Evolutionary conservation across 164 flowering plant species (phyloP), one percentile per base, ranked within the genome.

Genomic region (Berberis thunbergii): DNA sequence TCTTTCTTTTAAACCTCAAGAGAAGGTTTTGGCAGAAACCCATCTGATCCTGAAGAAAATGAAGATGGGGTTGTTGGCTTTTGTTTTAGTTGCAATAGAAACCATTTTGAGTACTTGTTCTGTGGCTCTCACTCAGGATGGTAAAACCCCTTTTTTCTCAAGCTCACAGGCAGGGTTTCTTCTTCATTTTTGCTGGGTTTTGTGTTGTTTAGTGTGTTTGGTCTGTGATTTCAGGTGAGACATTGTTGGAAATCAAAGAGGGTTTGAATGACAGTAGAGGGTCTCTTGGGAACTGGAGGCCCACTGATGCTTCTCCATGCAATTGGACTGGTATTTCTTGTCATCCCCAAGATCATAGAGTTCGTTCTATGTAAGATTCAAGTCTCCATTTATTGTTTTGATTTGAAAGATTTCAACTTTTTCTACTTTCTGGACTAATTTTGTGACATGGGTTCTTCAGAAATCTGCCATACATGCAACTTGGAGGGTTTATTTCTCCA

Each of bases 241-340:
- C 91, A 46, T 72, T 94, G 85, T 59, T 94, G 80, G 92, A 90
- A 72, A 61, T 94, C 46, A 94, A 79, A 64, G 76, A 60, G 66
- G 49, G 68, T 59, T 79, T 90, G 72, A 90, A 90, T 77, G 97
- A 90, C 76, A 88, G 69, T 45, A 77, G 66, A 58, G 76, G 79
- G 49, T 40, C 70, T 8, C 84, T 94, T 4, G 70, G 74, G 11
- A 78, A 86, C 77, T 94, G 98, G 98, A 75, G 62, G 48, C 81
- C 67, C 56, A 13, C 81, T 54, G 97, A 93, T 76, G 84, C 78
- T 4, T 73, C 78, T 65, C 98, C 96, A 6, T 94, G 98, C 62
- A 49, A 66, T 49, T 94, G 98, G 98, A 83, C 83, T 75, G 97
- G 97, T 26, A 79, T 94, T 65, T 63, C 83, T 75, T 94, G 98